Percentiles rank a stretch among this genome's conserved stretches.
Conservation (phyloP, 1,284 basidiomycete genomes). For the Vanrija pseudolonga region DNA sequence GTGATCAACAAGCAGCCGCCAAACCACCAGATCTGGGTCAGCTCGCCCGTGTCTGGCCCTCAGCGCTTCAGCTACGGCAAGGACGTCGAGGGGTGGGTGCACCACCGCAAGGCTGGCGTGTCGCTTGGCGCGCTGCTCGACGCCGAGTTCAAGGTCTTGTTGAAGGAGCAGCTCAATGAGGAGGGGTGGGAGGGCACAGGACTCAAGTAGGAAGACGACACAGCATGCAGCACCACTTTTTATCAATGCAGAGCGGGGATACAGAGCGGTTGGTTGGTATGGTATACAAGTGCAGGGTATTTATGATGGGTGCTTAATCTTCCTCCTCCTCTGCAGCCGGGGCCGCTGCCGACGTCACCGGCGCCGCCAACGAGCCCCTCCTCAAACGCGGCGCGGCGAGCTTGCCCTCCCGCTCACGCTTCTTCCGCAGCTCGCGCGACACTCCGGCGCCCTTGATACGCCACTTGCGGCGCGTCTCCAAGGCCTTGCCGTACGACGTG, state of each 20-base stretch:
- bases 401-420: not conserved
- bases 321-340: too few species aligned
- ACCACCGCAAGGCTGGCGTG: constrained; percentile 61
- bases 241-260: not conserved
- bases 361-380: not conserved
- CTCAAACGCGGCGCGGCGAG: not conserved
- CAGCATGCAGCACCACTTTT: constrained; percentile 3
- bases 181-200: constrained; percentile 36
- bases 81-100: constrained; percentile 61
- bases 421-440: constrained; percentile 3
- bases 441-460: constrained; percentile 29
- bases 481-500: constrained; percentile 26
- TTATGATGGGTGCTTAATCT: not conserved
- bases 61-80: constrained; percentile 76
- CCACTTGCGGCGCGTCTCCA: constrained; percentile 33
- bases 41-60: constrained; percentile 84
- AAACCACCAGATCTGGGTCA: constrained; percentile 98
- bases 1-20: constrained; percentile 99
- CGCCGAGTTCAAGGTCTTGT: constrained; percentile 33
- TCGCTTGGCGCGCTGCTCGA: constrained; percentile 66
- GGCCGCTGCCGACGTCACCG: not conserved
- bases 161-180: constrained; percentile 55
- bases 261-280: not conserved
- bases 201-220: constrained; percentile 17
- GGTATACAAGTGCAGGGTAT: constrained; percentile 3